A percentile compares a stretch with the other conserved stretches of the same genome.
Conservation (phyloP, 2,329 filamentous ascomycete genomes). For the Apiospora marii region DNA sequence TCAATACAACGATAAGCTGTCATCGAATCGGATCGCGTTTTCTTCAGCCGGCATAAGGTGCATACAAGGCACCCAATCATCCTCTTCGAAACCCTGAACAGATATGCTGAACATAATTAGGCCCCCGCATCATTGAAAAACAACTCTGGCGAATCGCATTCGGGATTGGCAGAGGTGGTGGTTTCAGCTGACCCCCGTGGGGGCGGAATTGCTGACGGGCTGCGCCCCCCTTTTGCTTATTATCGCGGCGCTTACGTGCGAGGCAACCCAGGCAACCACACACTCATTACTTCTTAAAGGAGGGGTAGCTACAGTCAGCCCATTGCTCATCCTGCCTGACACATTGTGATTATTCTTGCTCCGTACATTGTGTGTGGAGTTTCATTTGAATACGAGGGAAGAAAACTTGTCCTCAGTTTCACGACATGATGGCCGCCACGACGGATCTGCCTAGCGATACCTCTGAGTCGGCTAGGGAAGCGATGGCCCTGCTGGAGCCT, state of each 20-base stretch:
- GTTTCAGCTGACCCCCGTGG: conserved; percentile 10
- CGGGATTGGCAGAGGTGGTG: not conserved
- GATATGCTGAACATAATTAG: not conserved
- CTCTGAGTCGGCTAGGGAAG: not conserved
- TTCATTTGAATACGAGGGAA: not conserved
- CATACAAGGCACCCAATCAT: not conserved
- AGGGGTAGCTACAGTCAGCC: not conserved
- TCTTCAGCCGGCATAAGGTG: too few species aligned
- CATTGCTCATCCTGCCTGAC: not conserved
- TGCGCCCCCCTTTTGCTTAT: not conserved
- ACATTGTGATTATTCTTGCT: not conserved
- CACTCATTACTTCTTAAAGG: not conserved
- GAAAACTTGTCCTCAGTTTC: not conserved
- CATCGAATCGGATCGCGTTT: not conserved
- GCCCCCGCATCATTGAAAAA: not conserved
- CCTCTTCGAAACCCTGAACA: not conserved
- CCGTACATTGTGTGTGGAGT: too few species aligned
- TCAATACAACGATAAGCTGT: not conserved
- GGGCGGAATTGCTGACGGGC: not conserved
- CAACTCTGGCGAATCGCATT: not conserved
- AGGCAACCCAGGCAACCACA: not conserved
- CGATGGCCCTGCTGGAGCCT: not conserved
- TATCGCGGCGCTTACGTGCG: not conserved
- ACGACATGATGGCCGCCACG: not conserved
- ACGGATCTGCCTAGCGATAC: not conserved